Base-by-base conservation (phyloP, 805 yeast species). In the Cyberlindnera mycetangii region DNA sequence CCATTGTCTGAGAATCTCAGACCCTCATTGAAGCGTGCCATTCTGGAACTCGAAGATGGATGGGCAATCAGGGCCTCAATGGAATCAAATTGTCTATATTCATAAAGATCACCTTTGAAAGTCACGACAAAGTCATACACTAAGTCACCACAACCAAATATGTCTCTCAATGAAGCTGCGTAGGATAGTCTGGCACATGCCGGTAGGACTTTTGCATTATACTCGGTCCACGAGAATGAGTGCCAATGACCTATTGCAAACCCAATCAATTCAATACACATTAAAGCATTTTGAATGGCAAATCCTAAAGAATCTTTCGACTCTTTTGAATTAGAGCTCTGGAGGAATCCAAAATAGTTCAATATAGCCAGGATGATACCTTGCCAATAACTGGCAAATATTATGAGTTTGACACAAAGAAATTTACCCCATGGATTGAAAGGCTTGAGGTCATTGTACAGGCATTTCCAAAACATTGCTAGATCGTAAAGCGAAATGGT, bases 361-460 rank as follows among this genome's bases (percentile, higher is more conserved):
- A 84, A 56, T 1, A 79, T 58, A 5, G 80, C 78, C 36, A 86
- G 66, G 1, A 81, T 51, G 8, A 85, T 67, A 32, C 62, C 89
- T 61, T 93, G 99, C 99, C 99, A 93, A 62, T 89, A 93, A n/a
- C 96, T 86, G 19, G 97, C 98, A 72, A 93, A 93, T 39, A 93
- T 90, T 43, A 93, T 89, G 51, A 89, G 73, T 60, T 93, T 93
- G 37, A 93, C 96, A 67, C 97, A 89, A 32, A 93, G 62, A 62
- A 93, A 93, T 66, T 90, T 90, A 10, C 95, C 89, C 77, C 93
- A 81, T 3, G 98, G 98, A 43, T 87, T 77, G 68, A 83, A 90
- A 2, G 83, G 85, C 42, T 69, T 74, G 53, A 93, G 71, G 55
- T 90, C 97, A 2, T 59, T 61, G 67, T 85, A 81, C n/a, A 93